These are phyloP conservation scores for Colletotrichum theobromicola DNA, from an alignment of 2,329 filamentous ascomycete species.

Conservation along the genomic window DNA sequence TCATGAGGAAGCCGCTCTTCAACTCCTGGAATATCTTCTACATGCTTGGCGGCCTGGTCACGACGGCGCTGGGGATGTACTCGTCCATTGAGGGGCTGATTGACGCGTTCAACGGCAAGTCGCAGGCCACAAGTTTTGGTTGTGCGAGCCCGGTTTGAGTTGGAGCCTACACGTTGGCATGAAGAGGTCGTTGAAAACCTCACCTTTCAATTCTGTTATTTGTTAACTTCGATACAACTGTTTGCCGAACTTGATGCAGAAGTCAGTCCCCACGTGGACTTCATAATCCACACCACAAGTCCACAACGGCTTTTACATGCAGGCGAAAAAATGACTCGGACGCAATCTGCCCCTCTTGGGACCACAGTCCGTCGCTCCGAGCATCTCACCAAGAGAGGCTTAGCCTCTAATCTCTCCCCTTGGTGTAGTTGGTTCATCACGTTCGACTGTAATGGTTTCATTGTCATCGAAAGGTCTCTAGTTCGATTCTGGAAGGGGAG, in stretches of 20 bases:
- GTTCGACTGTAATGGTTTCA: slow-evolving; percentile 23
- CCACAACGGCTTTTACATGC: neutral
- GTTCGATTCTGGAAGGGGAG: slow-evolving; percentile 22
- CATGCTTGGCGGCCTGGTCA: slow-evolving; percentile 17
- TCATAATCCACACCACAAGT: neutral
- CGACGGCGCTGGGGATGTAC: slow-evolving; percentile 16
- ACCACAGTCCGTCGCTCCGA: neutral
- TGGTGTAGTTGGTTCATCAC: slow-evolving; percentile 24
- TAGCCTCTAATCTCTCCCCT: neutral
- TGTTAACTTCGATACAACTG: neutral
- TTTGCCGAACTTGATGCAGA: neutral
- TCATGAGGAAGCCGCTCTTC: slow-evolving; percentile 10
- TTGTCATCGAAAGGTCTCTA: slow-evolving; percentile 21
- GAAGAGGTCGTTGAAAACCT: too few species aligned
- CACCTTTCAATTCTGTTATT: neutral
- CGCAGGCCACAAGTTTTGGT: slow-evolving; percentile 15
- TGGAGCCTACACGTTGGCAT: neutral
- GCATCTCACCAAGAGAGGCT: slow-evolving; percentile 4
- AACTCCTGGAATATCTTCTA: slow-evolving; percentile 10
- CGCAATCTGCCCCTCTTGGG: neutral
- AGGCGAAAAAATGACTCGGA: neutral
- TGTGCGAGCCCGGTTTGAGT: slow-evolving; percentile 8
- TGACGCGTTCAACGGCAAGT: slow-evolving; percentile 15
- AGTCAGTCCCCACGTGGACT: neutral
- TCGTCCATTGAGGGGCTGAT: slow-evolving; percentile 15